These are phyloP conservation scores for Ogataea populi-albae DNA, from an alignment of 805 yeast species.

Conservation along the genomic window DNA sequence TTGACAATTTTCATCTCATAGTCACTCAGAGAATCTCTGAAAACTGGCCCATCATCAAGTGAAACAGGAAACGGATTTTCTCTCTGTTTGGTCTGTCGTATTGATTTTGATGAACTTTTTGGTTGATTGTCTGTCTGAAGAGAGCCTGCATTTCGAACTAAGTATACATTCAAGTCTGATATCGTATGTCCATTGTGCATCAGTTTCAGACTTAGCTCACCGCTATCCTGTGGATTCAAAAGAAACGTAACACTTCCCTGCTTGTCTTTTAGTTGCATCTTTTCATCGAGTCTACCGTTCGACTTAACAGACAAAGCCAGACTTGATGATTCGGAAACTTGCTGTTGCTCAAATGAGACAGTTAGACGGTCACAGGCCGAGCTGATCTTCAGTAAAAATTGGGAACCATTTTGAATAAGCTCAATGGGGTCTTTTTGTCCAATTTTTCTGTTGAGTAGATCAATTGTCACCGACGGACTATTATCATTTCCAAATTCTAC, in stretches of 20 bases:
- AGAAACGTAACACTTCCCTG: no score
- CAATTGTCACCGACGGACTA: slow-evolving; percentile 3
- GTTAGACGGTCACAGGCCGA: slow-evolving; percentile 1
- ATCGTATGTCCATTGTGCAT: slow-evolving; percentile 5
- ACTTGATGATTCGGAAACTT: background rate
- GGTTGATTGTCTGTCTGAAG: slow-evolving; percentile 3
- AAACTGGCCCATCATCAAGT: slow-evolving; percentile 38
- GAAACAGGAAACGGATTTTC: slow-evolving; percentile 28
- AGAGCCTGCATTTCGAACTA: background rate
- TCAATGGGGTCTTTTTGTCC: slow-evolving; percentile 6
- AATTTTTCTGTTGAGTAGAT: slow-evolving; percentile 7
- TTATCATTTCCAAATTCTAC: slow-evolving; percentile 1
- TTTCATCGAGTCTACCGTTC: no score
- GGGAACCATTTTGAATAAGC: slow-evolving; percentile 11
- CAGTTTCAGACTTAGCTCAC: slow-evolving; percentile 9
- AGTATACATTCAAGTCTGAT: slow-evolving; percentile 8
- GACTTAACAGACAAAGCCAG: no score
- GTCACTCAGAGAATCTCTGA: slow-evolving; percentile 27
- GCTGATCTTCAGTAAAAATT: slow-evolving; percentile 12
- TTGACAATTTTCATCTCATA: slow-evolving; percentile 27
- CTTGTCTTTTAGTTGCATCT: no score
- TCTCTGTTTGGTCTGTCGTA: background rate
- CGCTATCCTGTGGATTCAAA: slow-evolving; percentile 6
- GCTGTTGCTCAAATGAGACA: background rate
- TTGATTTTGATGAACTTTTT: background rate